phyloP scores from a whole-genome alignment of 2,329 filamentous ascomycete genomes.

The Berkeleyomyces rouxiae region DNA sequence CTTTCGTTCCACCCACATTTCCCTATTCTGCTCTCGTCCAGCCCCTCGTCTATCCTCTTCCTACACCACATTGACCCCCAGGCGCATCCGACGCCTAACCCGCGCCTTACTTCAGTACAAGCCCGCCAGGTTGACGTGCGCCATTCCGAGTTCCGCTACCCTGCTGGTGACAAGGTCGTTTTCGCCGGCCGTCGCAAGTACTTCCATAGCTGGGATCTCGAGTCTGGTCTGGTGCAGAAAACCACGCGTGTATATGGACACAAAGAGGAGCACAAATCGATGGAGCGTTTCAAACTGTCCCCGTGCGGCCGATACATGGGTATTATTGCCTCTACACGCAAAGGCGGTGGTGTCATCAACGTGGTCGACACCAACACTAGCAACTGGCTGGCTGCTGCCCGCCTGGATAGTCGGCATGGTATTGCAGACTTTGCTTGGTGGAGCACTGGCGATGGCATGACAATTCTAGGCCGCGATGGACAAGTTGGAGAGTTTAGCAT shows the following conservation, averaged over 20 bases:
- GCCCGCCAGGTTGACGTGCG: conserved; percentile 69
- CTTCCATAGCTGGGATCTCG: conserved; percentile 88
- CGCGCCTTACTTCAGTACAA: conserved; percentile 77
- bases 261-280: conserved; percentile 66
- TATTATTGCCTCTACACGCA: conserved; percentile 60
- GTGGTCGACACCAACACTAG: conserved; percentile 62
- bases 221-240: conserved; percentile 68
- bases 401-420: conserved; percentile 66
- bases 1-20: conserved; percentile 80
- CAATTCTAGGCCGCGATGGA: conserved; percentile 69
- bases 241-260: conserved; percentile 60
- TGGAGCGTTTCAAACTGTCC: conserved; percentile 80
- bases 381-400: conserved; percentile 74
- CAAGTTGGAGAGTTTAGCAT: conserved; percentile 83
- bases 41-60: conserved; percentile 68
- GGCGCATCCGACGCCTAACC: conserved; percentile 64
- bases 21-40: conserved; percentile 78
- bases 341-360: conserved; percentile 79
- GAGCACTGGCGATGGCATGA: conserved; percentile 65
- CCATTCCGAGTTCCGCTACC: conserved; percentile 63
- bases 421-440: conserved; percentile 91
- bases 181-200: conserved; percentile 76
- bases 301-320: conserved; percentile 79
- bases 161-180: conserved; percentile 62
- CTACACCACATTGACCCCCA: conserved; percentile 75